Percentiles rank a stretch among this genome's conserved stretches.
phyloP scores from a whole-genome alignment of 768 basidiomycete genomes.

The Dacryopinax spathularia region DNA sequence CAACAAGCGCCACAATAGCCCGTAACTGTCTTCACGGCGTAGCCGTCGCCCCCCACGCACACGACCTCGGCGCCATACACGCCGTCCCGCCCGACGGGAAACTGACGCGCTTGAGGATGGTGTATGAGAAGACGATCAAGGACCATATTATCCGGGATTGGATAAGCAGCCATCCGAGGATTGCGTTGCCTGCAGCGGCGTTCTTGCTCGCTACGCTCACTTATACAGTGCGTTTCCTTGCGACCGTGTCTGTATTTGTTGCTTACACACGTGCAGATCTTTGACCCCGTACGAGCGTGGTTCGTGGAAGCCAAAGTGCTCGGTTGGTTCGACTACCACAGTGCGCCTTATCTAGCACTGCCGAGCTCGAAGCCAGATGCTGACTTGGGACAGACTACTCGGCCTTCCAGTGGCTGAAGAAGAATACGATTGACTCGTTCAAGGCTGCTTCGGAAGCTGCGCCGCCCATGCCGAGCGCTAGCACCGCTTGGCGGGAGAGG shows the following conservation, averaged over 20 bases:
- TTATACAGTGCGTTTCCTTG: conserved; percentile 49
- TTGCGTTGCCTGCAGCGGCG: conserved; percentile 63
- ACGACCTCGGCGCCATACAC: not conserved
- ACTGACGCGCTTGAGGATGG: conserved; percentile 36
- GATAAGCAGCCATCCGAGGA: conserved; percentile 73
- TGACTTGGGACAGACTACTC: conserved; percentile 40
- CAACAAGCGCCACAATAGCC: conserved; percentile 63
- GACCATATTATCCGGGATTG: conserved; percentile 59
- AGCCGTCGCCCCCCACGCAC: conserved; percentile 13
- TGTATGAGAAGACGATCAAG: conserved; percentile 52
- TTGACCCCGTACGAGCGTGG: conserved; percentile 77
- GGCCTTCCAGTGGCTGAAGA: conserved; percentile 62
- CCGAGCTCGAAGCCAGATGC: not conserved
- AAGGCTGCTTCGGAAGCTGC: not conserved
- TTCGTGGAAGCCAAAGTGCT: conserved; percentile 71
- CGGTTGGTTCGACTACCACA: conserved; percentile 68
- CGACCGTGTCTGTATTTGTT: conserved; percentile 4
- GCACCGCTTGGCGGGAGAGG: conserved; percentile 12
- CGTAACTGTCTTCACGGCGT: conserved; percentile 68
- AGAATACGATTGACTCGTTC: conserved; percentile 39
- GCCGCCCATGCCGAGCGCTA: conserved; percentile 2
- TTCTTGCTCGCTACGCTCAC: conserved; percentile 83
- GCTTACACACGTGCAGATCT: conserved; percentile 39
- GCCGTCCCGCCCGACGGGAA: conserved; percentile 7
- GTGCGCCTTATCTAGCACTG: conserved; percentile 23